Evolutionary conservation across 1,284 basidiomycete genomes (phyloP).

Genomic region (Fistulinella cinereoalba): DNA sequence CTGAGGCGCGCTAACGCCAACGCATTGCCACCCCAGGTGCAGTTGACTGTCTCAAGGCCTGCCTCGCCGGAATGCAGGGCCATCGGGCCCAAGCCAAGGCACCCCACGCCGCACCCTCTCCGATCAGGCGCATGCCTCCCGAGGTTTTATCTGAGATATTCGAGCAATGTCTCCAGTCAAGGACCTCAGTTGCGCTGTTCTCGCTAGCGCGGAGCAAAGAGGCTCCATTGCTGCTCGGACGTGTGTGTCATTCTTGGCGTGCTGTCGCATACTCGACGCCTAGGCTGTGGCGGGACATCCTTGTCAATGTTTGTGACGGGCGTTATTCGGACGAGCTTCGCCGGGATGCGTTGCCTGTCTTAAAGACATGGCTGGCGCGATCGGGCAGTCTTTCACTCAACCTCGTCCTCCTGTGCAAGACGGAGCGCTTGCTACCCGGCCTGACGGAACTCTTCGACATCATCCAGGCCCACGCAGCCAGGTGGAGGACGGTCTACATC

Average conservation of each 20-base stretch:
- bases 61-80: conserved; percentile 14
- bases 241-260: conserved; percentile 26
- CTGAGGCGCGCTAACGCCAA: conserved; percentile 14
- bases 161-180: conserved; percentile 17
- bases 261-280: conserved; percentile 18
- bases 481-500: conserved; percentile 24
- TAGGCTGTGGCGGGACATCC: conserved; percentile 20
- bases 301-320: conserved; percentile 22
- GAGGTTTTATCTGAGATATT: conserved; percentile 29
- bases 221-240: conserved; percentile 24
- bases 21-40: conserved; percentile 12
- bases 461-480: conserved; percentile 12
- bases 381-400: conserved; percentile 25
- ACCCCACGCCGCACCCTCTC: conserved; percentile 18
- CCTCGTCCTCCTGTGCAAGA: conserved; percentile 19
- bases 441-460: conserved; percentile 19
- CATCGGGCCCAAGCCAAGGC: conserved; percentile 6
- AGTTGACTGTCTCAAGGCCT: conserved; percentile 6
- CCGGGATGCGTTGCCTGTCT: conserved; percentile 16
- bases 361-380: conserved; percentile 22
- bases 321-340: conserved; percentile 23
- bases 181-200: background rate
- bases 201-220: conserved; percentile 4
- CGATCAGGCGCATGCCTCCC: conserved; percentile 27
- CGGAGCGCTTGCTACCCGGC: conserved; percentile 25